phyloP scores from a whole-genome alignment of 176 grass and related monocot genomes.

The Luzula sylvatica region DNA sequence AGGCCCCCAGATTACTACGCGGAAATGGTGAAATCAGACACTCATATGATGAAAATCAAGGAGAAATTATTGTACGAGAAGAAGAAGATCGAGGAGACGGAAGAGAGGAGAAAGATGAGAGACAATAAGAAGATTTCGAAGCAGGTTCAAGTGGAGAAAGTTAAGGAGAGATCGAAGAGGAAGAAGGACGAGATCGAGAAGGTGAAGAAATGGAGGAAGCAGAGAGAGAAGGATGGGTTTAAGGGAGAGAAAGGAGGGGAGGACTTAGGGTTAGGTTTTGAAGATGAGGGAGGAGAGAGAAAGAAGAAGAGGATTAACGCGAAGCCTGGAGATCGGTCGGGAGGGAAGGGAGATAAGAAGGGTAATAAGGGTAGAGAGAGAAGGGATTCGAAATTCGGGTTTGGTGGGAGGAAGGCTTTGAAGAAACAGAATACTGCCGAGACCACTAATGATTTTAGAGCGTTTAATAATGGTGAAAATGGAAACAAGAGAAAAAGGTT shows the following conservation, averaged over 20 bases:
- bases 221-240: conserved; percentile 74
- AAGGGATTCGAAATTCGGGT: conserved; percentile 61
- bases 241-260: conserved; percentile 36
- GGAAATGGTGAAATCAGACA: conserved; percentile 90
- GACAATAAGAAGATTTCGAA: conserved; percentile 66
- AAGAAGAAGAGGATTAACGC: conserved; percentile 54
- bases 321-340: conserved; percentile 56
- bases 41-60: conserved; percentile 91
- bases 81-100: conserved; percentile 83
- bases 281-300: conserved; percentile 28
- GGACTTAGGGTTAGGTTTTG: conserved; percentile 39
- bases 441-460: conserved; percentile 64
- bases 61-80: conserved; percentile 67
- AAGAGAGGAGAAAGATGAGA: conserved; percentile 81
- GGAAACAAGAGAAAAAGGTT: conserved; percentile 46
- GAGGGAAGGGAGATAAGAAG: conserved; percentile 47
- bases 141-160: conserved; percentile 72
- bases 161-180: conserved; percentile 59
- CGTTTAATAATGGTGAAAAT: conserved; percentile 35
- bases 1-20: conserved; percentile 82
- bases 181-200: conserved; percentile 97
- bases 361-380: conserved; percentile 45
- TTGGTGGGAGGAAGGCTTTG: conserved; percentile 73
- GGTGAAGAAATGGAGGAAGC: conserved; percentile 96
- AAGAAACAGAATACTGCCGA: conserved; percentile 86